These are phyloP conservation scores for Epithele typhae DNA, from an alignment of 768 basidiomycete genomes.

Conservation along the genomic window DNA sequence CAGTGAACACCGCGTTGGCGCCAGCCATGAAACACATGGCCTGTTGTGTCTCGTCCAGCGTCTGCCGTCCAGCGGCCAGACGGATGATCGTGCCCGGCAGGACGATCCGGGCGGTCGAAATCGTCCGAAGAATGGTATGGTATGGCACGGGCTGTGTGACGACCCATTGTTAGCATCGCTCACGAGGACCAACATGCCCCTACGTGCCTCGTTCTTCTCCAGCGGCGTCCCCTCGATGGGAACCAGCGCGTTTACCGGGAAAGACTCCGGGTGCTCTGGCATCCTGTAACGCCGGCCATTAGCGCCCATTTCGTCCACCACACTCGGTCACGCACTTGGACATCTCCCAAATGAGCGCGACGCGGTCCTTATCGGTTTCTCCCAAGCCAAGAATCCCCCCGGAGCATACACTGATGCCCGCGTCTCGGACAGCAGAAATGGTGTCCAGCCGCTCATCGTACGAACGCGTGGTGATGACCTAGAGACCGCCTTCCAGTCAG, in stretches of 20 bases:
- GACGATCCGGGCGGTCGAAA: slow-evolving; percentile 91
- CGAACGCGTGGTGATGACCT: slow-evolving; percentile 94
- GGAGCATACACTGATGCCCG: slow-evolving; percentile 96
- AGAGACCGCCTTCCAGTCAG: slow-evolving; percentile 4
- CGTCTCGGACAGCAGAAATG: slow-evolving; percentile 85
- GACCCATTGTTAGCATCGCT: neutral
- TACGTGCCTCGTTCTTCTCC: slow-evolving; percentile 75
- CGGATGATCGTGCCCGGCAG: slow-evolving; percentile 92
- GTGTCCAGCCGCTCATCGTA: slow-evolving; percentile 93
- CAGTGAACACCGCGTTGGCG: slow-evolving; percentile 98
- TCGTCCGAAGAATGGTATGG: slow-evolving; percentile 85
- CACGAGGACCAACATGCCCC: neutral
- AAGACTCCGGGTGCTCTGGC: slow-evolving; percentile 96
- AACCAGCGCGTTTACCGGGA: slow-evolving; percentile 96
- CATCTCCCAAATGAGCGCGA: slow-evolving; percentile 92
- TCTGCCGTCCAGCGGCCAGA: slow-evolving; percentile 90
- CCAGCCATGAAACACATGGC: slow-evolving; percentile 99
- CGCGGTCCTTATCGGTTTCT: slow-evolving; percentile 83
- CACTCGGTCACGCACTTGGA: slow-evolving; percentile 60
- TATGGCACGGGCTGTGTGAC: slow-evolving; percentile 64
- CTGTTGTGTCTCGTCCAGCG: slow-evolving; percentile 85
- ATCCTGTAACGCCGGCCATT: slow-evolving; percentile 47
- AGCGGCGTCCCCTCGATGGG: slow-evolving; percentile 94
- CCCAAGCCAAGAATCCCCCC: slow-evolving; percentile 95
- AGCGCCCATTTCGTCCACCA: slow-evolving; percentile 4